These are phyloP conservation scores for Pelargonium fulgidum DNA, from an alignment of 441 rosid species.

Conservation along the genomic window DNA sequence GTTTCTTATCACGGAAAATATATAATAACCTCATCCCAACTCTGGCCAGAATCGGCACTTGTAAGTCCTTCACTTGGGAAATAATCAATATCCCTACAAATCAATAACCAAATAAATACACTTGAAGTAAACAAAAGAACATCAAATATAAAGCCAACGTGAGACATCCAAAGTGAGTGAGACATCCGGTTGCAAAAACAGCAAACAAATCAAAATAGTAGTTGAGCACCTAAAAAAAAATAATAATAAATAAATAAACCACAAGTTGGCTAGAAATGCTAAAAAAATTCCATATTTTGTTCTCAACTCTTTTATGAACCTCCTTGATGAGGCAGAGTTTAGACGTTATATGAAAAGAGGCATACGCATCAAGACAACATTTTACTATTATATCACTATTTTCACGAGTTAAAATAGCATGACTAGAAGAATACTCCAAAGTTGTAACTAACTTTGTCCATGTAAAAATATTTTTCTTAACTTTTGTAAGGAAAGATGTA, in stretches of 20 bases:
- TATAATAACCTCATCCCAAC: constrained; percentile 46
- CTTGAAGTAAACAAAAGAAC: background rate
- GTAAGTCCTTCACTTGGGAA: constrained; percentile 24
- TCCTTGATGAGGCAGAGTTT: no score
- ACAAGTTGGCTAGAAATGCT: no score
- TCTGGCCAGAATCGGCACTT: constrained; percentile 29
- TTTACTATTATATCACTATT: no score
- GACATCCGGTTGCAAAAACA: constrained; percentile 1
- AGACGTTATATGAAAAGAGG: no score
- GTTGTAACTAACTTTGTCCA: background rate
- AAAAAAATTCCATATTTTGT: no score
- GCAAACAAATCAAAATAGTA: background rate
- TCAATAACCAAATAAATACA: background rate
- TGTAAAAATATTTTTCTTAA: background rate
- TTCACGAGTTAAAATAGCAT: background rate
- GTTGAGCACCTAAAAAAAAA: no score
- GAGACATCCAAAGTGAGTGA: background rate
- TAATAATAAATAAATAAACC: no score
- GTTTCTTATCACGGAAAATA: background rate
- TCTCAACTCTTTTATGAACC: no score
- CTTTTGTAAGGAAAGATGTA: constrained; percentile 9
- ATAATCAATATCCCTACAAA: constrained; percentile 30
- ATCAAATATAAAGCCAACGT: background rate
- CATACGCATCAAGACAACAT: no score
- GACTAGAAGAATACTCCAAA: background rate